A percentile compares a stretch with the other conserved stretches of the same genome.
phyloP scores from a whole-genome alignment of 2,329 filamentous ascomycete genomes.

The Fusarium sp. region DNA sequence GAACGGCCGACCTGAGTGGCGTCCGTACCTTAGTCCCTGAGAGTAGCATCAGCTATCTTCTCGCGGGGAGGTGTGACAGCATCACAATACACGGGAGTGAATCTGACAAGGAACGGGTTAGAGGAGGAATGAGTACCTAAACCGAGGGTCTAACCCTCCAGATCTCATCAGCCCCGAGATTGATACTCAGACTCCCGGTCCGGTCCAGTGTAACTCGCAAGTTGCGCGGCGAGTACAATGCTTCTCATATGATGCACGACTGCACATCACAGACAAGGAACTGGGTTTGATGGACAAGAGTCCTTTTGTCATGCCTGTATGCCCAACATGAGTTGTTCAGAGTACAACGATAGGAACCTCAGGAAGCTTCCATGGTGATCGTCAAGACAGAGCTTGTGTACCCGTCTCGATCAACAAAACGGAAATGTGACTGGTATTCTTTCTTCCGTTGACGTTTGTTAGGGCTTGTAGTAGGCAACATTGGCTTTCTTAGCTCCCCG shows the following conservation, averaged over 20 bases:
- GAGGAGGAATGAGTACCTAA: neutral
- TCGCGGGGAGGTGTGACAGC: constrained; percentile 3
- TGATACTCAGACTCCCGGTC: constrained; percentile 19
- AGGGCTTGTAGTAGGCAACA: neutral
- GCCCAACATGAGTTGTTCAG: constrained; percentile 23
- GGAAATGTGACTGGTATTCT: neutral
- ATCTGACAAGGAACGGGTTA: neutral
- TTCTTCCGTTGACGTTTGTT: neutral
- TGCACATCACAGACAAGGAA: constrained; percentile 23
- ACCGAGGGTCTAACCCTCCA: constrained; percentile 1
- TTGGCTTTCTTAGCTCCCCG: constrained; percentile 6
- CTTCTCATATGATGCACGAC: constrained; percentile 8
- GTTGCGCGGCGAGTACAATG: constrained; percentile 14
- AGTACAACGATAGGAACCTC: neutral
- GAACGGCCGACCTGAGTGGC: constrained; percentile 9
- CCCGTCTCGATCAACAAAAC: neutral
- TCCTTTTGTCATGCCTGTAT: constrained; percentile 25
- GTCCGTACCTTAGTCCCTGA: constrained; percentile 13
- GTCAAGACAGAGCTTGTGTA: neutral
- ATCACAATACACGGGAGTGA: neutral
- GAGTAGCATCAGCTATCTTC: constrained; percentile 8
- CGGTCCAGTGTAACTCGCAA: constrained; percentile 20
- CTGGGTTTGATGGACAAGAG: constrained; percentile 6
- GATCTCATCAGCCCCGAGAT: neutral
- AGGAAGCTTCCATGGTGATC: neutral